phyloP scores from a whole-genome alignment of 495 filamentous ascomycete genomes.

The Cryomyces antarcticus region DNA sequence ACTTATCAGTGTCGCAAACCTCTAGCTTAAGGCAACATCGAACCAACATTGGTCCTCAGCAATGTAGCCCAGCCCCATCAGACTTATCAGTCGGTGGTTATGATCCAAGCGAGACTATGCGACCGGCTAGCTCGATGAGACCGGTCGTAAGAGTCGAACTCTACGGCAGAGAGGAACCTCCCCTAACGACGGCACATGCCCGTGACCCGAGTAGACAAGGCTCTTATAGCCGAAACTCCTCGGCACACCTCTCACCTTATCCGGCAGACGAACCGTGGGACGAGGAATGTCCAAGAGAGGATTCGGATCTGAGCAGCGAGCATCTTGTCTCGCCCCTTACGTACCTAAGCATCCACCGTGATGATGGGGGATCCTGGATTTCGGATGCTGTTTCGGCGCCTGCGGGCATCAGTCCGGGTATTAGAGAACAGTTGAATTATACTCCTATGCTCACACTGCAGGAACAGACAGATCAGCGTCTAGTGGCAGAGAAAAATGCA shows the following conservation, averaged over 20 bases:
- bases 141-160: conserved; percentile 11
- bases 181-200: conserved; percentile 6
- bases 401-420: background rate
- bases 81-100: no score
- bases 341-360: background rate
- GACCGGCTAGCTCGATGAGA: conserved; percentile 7
- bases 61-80: no score
- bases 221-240: conserved; percentile 9
- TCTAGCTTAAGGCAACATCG: no score
- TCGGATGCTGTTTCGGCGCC: background rate
- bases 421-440: background rate
- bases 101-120: no score
- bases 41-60: no score
- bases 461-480: conserved; percentile 10
- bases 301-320: no score
- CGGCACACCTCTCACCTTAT: conserved; percentile 12
- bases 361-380: conserved; percentile 6
- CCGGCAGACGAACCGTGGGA: conserved; percentile 4
- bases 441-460: conserved; percentile 11
- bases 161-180: conserved; percentile 6
- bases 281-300: background rate
- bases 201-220: conserved; percentile 10
- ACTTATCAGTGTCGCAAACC: no score
- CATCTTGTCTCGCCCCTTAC: no score
- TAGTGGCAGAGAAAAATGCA: conserved; percentile 12